A percentile compares a stretch with the other conserved stretches of the same genome.
Conservation (phyloP, 2,329 filamentous ascomycete species). For the Parasarocladium wereldwijsianum region DNA sequence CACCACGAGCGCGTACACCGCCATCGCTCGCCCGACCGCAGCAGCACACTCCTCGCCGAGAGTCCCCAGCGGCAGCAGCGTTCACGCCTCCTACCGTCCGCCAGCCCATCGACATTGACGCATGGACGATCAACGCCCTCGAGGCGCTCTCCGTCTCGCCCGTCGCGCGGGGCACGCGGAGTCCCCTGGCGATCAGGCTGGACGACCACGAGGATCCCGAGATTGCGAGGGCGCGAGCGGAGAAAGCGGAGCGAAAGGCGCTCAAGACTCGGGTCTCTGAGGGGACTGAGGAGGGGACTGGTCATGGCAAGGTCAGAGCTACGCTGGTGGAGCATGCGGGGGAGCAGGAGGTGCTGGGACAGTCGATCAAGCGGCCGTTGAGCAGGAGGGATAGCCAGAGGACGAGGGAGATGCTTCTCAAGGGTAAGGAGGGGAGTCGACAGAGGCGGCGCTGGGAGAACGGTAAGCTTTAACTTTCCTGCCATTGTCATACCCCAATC, state of each 20-base stretch:
- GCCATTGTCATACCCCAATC: constrained; percentile 3
- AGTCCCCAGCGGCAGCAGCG: constrained; percentile 4
- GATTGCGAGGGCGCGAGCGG: neutral
- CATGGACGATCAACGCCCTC: constrained; percentile 49
- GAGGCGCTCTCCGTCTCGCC: constrained; percentile 40
- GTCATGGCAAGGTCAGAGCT: no score
- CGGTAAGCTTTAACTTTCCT: constrained; percentile 35
- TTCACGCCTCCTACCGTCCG: neutral
- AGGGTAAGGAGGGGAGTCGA: constrained; percentile 81
- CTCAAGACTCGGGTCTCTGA: constrained; percentile 7
- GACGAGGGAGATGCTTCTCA: constrained; percentile 60
- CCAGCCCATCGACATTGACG: constrained; percentile 41
- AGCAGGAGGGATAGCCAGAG: constrained; percentile 39
- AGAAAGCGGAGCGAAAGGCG: constrained; percentile 1
- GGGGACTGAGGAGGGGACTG: no score
- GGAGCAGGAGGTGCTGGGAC: neutral
- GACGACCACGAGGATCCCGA: constrained; percentile 31
- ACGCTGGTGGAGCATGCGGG: constrained; percentile 6
- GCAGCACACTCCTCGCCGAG: no score
- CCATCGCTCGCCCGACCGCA: constrained; percentile 9
- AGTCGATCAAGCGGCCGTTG: constrained; percentile 15
- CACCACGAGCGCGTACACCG: constrained; percentile 8
- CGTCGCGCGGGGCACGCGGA: constrained; percentile 42
- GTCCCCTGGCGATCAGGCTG: constrained; percentile 60
- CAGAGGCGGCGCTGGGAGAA: constrained; percentile 91